Conservation (phyloP, 225 moss, liverwort and hornwort genomes). For the Physcomitrium patens region DNA sequence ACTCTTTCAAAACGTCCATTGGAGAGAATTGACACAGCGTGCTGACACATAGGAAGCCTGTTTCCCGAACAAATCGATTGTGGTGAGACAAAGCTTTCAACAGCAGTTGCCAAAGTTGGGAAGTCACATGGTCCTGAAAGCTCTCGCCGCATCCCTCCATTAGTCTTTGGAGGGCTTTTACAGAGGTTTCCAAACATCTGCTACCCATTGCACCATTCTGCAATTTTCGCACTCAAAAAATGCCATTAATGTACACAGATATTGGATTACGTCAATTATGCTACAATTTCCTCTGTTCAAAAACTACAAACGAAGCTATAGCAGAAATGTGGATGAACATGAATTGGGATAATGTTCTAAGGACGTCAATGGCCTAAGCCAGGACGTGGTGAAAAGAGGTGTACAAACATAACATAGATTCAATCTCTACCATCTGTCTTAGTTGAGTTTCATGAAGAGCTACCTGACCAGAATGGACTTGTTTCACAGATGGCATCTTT, state of each 20-base stretch:
- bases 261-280: background rate
- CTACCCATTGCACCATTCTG: slow-evolving; percentile 49
- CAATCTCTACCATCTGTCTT: slow-evolving; percentile 4
- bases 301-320: slow-evolving; percentile 9
- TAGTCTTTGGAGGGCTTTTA: slow-evolving; percentile 75
- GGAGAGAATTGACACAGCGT: slow-evolving; percentile 70
- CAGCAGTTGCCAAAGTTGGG: slow-evolving; percentile 69
- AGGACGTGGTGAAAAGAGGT: no score
- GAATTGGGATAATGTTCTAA: background rate
- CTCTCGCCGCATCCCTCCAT: slow-evolving; percentile 80
- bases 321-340: background rate
- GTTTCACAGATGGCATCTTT: slow-evolving; percentile 35
- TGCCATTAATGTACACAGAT: slow-evolving; percentile 18
- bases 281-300: background rate
- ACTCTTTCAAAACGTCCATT: slow-evolving; percentile 66
- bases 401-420: background rate
- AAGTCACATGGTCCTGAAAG: slow-evolving; percentile 58
- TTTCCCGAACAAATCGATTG: slow-evolving; percentile 77
- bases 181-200: slow-evolving; percentile 74
- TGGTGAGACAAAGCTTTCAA: slow-evolving; percentile 59
- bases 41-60: slow-evolving; percentile 68
- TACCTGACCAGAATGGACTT: slow-evolving; percentile 35
- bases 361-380: background rate
- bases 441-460: slow-evolving; percentile 20
- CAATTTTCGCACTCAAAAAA: slow-evolving; percentile 28